These are phyloP conservation scores for Cryptosporidium sp. DNA, from an alignment of 169 alveolate species.

Conservation along the genomic window DNA sequence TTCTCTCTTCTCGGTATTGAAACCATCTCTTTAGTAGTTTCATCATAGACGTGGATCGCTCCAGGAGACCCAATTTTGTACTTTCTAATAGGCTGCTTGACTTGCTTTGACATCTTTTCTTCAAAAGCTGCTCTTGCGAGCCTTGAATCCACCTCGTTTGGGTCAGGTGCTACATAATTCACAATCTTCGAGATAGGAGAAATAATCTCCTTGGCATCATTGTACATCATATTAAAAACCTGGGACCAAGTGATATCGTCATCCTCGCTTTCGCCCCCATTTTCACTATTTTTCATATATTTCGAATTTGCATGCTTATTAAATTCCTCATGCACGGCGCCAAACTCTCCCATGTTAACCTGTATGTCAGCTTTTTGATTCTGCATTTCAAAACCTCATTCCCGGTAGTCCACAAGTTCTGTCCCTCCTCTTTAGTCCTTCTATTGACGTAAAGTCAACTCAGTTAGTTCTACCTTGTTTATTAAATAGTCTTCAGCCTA, in stretches of 20 bases:
- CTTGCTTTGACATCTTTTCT: constrained; percentile 32
- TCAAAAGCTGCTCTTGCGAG: constrained; percentile 48
- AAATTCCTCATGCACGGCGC: constrained; percentile 22
- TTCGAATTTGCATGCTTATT: constrained; percentile 34
- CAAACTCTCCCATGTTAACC: not conserved
- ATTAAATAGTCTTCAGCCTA: no score
- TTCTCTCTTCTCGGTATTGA: constrained; percentile 11
- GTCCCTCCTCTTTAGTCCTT: no score
- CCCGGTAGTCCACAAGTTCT: not conserved
- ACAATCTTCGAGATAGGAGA: constrained; percentile 46
- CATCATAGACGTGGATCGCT: constrained; percentile 20
- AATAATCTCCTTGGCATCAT: constrained; percentile 38
- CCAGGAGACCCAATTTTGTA: constrained; percentile 62
- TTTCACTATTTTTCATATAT: constrained; percentile 20
- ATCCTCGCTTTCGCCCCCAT: constrained; percentile 23
- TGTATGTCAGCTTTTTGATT: not conserved
- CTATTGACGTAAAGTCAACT: no score
- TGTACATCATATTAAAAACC: constrained; percentile 67
- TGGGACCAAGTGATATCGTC: constrained; percentile 68
- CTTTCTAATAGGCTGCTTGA: constrained; percentile 19
- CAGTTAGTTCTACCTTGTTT: no score
- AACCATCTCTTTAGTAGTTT: constrained; percentile 22
- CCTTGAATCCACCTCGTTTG: constrained; percentile 53
- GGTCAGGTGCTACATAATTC: constrained; percentile 54
- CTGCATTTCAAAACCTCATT: not conserved